phyloP scores from a whole-genome alignment of 192 early-diverging fungal genomes.

The Coemansia sp. region DNA sequence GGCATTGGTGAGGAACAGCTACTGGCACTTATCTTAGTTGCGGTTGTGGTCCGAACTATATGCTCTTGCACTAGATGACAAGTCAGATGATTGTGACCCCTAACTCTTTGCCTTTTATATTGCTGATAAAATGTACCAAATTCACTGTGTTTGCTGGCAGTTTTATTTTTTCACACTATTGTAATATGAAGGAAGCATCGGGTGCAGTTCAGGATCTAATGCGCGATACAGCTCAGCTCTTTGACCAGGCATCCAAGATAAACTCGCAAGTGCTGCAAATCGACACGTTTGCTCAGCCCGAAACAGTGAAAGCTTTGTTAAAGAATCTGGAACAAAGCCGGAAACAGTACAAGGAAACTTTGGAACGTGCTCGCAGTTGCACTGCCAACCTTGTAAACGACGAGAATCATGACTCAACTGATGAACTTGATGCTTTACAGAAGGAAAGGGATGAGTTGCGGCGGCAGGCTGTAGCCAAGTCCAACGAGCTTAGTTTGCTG shows the following conservation, averaged over 20 bases:
- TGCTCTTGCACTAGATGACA: too few relatives aligned
- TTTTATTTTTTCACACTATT: background rate
- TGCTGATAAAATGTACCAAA: too few relatives aligned
- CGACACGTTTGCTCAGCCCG: slow-evolving; percentile 26
- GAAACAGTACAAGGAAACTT: slow-evolving; percentile 25
- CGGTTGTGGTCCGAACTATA: too few relatives aligned
- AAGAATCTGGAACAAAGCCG: slow-evolving; percentile 26
- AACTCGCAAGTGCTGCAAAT: slow-evolving; percentile 40
- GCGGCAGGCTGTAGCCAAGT: slow-evolving; percentile 28
- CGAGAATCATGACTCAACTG: slow-evolving; percentile 1
- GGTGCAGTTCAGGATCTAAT: slow-evolving; percentile 46
- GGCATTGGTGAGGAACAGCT: too few relatives aligned
- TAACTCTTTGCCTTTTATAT: too few relatives aligned
- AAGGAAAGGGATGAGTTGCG: slow-evolving; percentile 22
- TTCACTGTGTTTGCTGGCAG: too few relatives aligned
- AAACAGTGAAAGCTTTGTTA: slow-evolving; percentile 15
- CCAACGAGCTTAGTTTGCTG: slow-evolving; percentile 30
- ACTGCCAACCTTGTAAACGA: background rate
- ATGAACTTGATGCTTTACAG: slow-evolving; percentile 11
- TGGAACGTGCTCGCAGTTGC: slow-evolving; percentile 15
- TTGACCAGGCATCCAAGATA: slow-evolving; percentile 44
- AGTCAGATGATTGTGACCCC: too few relatives aligned
- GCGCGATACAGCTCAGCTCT: slow-evolving; percentile 42
- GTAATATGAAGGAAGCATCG: slow-evolving; percentile 28
- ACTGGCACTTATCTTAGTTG: too few relatives aligned